Percentiles rank a stretch among this genome's conserved stretches.
Evolutionary conservation across 2,329 filamentous ascomycete species (phyloP).

Genomic region (Knoxdaviesia capensis): DNA sequence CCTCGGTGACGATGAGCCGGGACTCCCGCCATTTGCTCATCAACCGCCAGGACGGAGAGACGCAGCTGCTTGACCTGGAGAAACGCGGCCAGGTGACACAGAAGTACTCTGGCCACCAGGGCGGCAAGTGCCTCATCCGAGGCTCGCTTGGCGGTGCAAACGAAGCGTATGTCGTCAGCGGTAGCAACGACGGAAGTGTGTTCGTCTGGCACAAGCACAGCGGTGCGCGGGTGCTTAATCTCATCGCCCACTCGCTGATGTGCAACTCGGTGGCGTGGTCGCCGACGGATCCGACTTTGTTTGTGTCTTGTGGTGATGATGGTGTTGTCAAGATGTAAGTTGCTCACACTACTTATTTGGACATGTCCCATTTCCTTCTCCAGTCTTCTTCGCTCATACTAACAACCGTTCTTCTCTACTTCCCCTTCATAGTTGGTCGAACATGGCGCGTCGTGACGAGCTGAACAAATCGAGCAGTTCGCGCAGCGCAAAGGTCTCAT

Average conservation of each 20-base stretch:
- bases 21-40: conserved; percentile 70
- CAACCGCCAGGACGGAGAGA: conserved; percentile 58
- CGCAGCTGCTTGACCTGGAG: conserved; percentile 57
- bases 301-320: conserved; percentile 86
- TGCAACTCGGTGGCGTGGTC: conserved; percentile 88
- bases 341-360: neutral
- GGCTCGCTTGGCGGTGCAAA: conserved; percentile 73
- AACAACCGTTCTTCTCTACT: neutral
- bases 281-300: conserved; percentile 59
- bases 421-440: neutral
- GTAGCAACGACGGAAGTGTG: conserved; percentile 62
- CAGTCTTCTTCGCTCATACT: neutral
- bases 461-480: neutral
- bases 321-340: conserved; percentile 67
- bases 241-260: conserved; percentile 54
- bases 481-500: no score
- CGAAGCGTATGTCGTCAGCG: conserved; percentile 79
- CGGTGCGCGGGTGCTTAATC: conserved; percentile 51
- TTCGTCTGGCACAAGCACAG: conserved; percentile 85
- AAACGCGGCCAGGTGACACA: conserved; percentile 49
- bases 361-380: neutral
- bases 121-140: conserved; percentile 61
- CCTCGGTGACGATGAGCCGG: conserved; percentile 59
- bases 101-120: conserved; percentile 55
- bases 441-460: neutral